Conservation (phyloP, 106 monocot species). For the Dendrobium chrysotoxum region DNA sequence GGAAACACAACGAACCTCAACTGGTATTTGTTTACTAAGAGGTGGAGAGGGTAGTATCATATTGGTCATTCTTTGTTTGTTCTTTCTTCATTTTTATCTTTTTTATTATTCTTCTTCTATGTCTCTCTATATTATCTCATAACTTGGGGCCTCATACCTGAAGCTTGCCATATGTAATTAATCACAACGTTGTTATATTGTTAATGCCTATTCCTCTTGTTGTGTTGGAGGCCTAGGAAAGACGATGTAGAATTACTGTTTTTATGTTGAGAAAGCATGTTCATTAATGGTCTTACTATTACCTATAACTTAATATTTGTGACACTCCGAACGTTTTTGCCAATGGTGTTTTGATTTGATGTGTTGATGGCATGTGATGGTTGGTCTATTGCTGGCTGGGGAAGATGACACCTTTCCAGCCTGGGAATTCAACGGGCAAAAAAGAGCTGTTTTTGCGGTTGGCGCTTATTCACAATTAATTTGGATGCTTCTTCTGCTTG, state of each 20-base stretch:
- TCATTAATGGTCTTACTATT: neutral
- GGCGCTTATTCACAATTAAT: neutral
- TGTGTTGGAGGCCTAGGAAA: neutral
- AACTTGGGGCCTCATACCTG: neutral
- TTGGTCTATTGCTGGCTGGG: neutral
- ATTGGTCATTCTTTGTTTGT: neutral
- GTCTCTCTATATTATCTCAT: neutral
- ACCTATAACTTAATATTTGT: neutral
- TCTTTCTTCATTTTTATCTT: neutral
- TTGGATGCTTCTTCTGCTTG: neutral
- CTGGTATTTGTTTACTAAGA: neutral
- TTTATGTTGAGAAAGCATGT: neutral
- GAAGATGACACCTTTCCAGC: neutral
- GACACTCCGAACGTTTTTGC: too few species aligned
- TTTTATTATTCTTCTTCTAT: neutral
- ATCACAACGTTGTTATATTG: constrained; percentile 1
- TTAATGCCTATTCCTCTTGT: neutral
- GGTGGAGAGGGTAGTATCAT: neutral
- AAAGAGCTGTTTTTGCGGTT: neutral
- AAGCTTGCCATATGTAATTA: neutral
- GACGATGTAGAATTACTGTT: neutral
- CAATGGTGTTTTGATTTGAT: too few species aligned
- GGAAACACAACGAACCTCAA: too few species aligned
- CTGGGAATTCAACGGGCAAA: neutral
- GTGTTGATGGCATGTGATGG: neutral